Evolutionary conservation across 768 basidiomycete species (phyloP).

Genomic region (Chalciporus pseudorubinellus): DNA sequence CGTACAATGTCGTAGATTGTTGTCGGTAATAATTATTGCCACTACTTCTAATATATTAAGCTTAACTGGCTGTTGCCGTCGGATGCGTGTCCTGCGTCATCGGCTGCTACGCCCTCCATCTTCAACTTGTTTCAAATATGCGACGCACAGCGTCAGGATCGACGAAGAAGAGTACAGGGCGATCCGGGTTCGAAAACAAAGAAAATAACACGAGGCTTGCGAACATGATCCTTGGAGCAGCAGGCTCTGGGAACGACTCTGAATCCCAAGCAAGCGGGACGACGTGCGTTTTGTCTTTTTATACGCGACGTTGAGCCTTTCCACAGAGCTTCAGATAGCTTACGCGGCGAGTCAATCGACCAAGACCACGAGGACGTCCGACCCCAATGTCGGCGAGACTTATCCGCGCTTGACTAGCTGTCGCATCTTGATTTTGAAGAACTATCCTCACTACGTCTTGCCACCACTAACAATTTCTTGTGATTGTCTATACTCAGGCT

Average conservation of each 20-base stretch:
- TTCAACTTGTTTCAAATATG: slow-evolving; percentile 51
- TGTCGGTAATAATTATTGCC: too few relatives aligned
- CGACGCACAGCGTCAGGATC: slow-evolving; percentile 58
- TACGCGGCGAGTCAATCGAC: slow-evolving; percentile 46
- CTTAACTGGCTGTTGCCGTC: too few relatives aligned
- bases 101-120: slow-evolving; percentile 41
- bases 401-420: slow-evolving; percentile 20
- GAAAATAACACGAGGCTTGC: slow-evolving; percentile 40
- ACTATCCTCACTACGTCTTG: not conserved
- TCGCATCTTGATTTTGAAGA: not conserved
- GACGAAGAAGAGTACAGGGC: slow-evolving; percentile 58
- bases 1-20: slow-evolving; percentile 16
- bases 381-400: slow-evolving; percentile 32
- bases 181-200: slow-evolving; percentile 54
- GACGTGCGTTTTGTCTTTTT: slow-evolving; percentile 46
- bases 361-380: slow-evolving; percentile 44
- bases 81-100: too few relatives aligned
- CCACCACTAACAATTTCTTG: too few relatives aligned
- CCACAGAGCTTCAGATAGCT: slow-evolving; percentile 38
- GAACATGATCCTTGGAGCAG: slow-evolving; percentile 4
- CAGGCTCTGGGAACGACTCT: slow-evolving; percentile 10
- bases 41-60: too few relatives aligned
- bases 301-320: not conserved
- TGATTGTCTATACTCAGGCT: slow-evolving; percentile 23
- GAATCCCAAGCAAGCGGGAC: slow-evolving; percentile 41